These are phyloP conservation scores for Zalerion maritima DNA, from an alignment of 495 filamentous ascomycete species.

Conservation along the genomic window DNA sequence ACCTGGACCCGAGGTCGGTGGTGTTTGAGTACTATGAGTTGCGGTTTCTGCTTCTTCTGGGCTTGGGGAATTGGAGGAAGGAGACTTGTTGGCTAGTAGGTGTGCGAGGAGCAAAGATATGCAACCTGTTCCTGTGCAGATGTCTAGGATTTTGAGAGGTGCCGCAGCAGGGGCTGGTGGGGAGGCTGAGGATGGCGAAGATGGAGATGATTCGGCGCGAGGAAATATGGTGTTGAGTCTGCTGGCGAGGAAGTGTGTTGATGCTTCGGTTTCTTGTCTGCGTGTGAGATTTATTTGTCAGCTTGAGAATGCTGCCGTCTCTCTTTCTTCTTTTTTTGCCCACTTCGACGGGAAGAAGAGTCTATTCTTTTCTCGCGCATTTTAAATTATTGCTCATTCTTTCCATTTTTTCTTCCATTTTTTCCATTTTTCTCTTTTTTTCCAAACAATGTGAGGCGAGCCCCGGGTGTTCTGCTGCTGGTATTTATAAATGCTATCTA, in stretches of 20 bases:
- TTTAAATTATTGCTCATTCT: too few relatives aligned
- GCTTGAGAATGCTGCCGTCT: too few relatives aligned
- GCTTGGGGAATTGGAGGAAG: too few relatives aligned
- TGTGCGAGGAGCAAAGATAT: constrained; percentile 61
- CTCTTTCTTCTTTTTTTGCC: too few relatives aligned
- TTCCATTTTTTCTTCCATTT: too few relatives aligned
- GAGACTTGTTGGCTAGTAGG: constrained; percentile 25
- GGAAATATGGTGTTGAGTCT: constrained; percentile 17
- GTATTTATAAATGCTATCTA: not conserved
- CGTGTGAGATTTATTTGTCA: not conserved
- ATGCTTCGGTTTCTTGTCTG: constrained; percentile 59
- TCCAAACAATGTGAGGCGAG: too few relatives aligned
- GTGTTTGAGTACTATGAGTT: constrained; percentile 6
- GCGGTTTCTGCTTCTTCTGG: too few relatives aligned
- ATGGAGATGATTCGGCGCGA: not conserved
- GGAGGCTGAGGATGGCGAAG: constrained; percentile 3
- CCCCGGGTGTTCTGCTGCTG: too few relatives aligned
- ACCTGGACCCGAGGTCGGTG: too few relatives aligned
- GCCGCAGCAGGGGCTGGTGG: constrained; percentile 1
- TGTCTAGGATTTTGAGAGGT: constrained; percentile 52
- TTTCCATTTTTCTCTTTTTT: too few relatives aligned
- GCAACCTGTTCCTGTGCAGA: constrained; percentile 86
- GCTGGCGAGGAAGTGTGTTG: constrained; percentile 40
- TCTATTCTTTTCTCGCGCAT: too few relatives aligned
- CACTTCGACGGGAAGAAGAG: too few relatives aligned